Conservation (phyloP, 345 rosid genomes). For the Eutrema yunnanense region DNA sequence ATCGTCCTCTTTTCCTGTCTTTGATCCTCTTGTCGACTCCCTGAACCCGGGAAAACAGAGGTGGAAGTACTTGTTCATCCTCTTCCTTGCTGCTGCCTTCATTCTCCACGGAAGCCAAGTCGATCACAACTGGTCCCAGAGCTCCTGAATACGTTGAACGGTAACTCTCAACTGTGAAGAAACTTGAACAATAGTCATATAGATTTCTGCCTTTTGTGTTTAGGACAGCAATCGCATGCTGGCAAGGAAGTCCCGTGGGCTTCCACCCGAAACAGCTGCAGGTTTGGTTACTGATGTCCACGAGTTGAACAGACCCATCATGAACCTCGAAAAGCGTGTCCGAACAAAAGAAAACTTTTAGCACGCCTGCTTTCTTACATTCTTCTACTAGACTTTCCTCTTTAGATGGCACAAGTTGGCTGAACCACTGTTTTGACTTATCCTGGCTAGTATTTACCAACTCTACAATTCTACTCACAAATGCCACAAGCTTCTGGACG, state of each 20-base stretch:
- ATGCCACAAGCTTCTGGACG: constrained; percentile 49
- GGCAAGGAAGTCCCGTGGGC: constrained; percentile 64
- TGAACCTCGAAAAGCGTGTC: constrained; percentile 91
- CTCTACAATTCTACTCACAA: constrained; percentile 45
- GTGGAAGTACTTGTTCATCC: constrained; percentile 54
- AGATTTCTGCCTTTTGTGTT: constrained; percentile 40
- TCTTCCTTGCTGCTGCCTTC: constrained; percentile 32
- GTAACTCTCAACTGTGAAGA: constrained; percentile 54
- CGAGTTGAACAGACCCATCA: constrained; percentile 56
- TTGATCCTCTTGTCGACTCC: constrained; percentile 41
- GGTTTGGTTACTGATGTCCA: constrained; percentile 50
- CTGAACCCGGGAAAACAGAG: constrained; percentile 50
- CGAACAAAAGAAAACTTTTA: constrained; percentile 69
- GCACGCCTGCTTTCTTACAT: constrained; percentile 35
- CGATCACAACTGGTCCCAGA: constrained; percentile 37
- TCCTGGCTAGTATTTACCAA: constrained; percentile 43
- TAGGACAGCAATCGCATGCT: constrained; percentile 77
- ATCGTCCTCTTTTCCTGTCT: constrained; percentile 39
- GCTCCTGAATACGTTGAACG: constrained; percentile 44
- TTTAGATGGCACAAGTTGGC: constrained; percentile 63
- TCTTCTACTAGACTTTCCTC: constrained; percentile 63
- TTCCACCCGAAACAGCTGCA: constrained; percentile 82
- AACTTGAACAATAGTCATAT: constrained; percentile 63
- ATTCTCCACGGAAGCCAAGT: background rate
- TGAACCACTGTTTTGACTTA: constrained; percentile 49